Evolutionary conservation across 2,329 filamentous ascomycete genomes (phyloP).

Genomic region (Fusarium chaquense): DNA sequence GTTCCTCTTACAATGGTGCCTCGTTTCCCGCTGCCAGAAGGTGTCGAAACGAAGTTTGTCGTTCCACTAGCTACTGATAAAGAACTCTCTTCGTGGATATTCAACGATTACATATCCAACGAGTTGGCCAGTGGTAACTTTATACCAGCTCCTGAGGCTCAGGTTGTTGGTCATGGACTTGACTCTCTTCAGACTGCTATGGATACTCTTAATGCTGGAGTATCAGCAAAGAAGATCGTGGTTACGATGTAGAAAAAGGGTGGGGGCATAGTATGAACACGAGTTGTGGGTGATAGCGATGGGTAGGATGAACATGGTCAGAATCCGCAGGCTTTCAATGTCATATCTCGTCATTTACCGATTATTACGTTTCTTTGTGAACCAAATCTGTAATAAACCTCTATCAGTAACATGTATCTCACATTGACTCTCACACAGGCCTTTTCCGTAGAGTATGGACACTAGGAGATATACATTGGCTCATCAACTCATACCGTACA

Average conservation of each 20-base stretch:
- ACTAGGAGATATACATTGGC: not conserved
- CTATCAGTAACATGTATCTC: not conserved
- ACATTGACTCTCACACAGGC: not conserved
- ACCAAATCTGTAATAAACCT: not conserved
- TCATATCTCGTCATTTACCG: not conserved
- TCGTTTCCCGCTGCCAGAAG: not conserved
- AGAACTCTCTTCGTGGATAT: constrained; percentile 10
- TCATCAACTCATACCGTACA: not conserved
- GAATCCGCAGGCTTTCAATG: not conserved
- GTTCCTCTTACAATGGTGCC: constrained; percentile 19
- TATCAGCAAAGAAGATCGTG: constrained; percentile 16
- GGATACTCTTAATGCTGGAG: not conserved
- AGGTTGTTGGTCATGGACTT: constrained; percentile 9
- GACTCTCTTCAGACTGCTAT: constrained; percentile 10
- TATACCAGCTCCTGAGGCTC: not conserved
- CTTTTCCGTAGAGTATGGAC: not conserved
- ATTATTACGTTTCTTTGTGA: not conserved
- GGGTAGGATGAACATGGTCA: not conserved
- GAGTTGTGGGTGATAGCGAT: not conserved
- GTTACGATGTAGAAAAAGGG: constrained; percentile 1
- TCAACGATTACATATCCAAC: not conserved
- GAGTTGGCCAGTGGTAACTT: constrained; percentile 8
- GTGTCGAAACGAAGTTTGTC: constrained; percentile 20
- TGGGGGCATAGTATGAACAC: not conserved
- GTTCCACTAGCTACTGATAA: constrained; percentile 5